Conservation (phyloP, 495 filamentous ascomycete genomes). For the Talaromyces adpressus region DNA sequence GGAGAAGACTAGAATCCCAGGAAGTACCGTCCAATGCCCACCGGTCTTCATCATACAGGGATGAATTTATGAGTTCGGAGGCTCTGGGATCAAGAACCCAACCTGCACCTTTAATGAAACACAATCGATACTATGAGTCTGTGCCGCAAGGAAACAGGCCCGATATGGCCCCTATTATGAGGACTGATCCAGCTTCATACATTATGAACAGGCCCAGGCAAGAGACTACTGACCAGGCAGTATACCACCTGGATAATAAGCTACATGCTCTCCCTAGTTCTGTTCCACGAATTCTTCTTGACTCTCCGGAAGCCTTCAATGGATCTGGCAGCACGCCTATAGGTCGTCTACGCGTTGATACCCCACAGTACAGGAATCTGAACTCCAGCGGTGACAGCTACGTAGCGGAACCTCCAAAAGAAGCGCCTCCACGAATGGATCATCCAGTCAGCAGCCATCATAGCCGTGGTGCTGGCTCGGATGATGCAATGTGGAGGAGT, state of each 20-base stretch:
- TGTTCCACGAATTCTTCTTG: background rate
- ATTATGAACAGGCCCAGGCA: background rate
- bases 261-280: background rate
- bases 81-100: background rate
- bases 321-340: background rate
- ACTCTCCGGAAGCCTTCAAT: background rate
- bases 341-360: background rate
- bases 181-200: background rate
- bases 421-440: background rate
- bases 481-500: slow-evolving; percentile 2
- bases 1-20: slow-evolving; percentile 3
- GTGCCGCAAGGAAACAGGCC: background rate
- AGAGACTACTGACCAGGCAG: background rate
- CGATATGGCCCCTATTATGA: background rate
- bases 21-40: background rate
- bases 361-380: background rate
- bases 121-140: background rate
- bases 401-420: background rate
- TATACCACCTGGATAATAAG: background rate
- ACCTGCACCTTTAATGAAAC: too few species aligned
- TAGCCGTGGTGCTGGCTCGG: background rate
- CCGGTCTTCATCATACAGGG: background rate
- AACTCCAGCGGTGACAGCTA: background rate
- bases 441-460: background rate
- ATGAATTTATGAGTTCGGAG: background rate